These are phyloP conservation scores for Corynascus novoguineensis DNA, from an alignment of 495 filamentous ascomycete species.

Conservation along the genomic window DNA sequence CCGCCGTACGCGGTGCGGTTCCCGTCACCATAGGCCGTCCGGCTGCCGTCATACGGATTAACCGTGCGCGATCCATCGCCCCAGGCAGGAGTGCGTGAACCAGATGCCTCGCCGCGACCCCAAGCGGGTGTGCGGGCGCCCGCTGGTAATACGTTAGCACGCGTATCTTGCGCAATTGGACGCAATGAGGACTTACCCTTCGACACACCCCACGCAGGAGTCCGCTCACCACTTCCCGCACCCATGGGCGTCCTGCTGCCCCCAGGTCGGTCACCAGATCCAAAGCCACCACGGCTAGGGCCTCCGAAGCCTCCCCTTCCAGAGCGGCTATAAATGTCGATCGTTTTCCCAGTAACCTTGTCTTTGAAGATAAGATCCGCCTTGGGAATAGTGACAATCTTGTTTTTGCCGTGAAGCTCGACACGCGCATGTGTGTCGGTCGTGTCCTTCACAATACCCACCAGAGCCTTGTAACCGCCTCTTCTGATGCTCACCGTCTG, in stretches of 20 bases:
- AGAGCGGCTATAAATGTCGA: slow-evolving; percentile 60
- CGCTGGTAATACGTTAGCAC: slow-evolving; percentile 37
- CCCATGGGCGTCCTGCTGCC: slow-evolving; percentile 68
- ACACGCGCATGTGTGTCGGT: slow-evolving; percentile 79
- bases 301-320: slow-evolving; percentile 37
- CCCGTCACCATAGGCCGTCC: slow-evolving; percentile 68
- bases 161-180: background rate
- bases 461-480: slow-evolving; percentile 83
- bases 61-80: slow-evolving; percentile 69
- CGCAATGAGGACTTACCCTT: slow-evolving; percentile 48
- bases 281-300: slow-evolving; percentile 29
- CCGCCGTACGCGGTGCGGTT: slow-evolving; percentile 64
- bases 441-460: slow-evolving; percentile 93
- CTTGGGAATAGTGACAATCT: slow-evolving; percentile 75
- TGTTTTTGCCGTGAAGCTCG: slow-evolving; percentile 87
- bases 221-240: slow-evolving; percentile 54
- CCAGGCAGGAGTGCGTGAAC: slow-evolving; percentile 72
- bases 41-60: slow-evolving; percentile 73
- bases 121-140: slow-evolving; percentile 60
- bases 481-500: slow-evolving; percentile 82
- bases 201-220: slow-evolving; percentile 60
- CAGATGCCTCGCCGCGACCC: slow-evolving; percentile 50
- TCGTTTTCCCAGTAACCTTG: slow-evolving; percentile 65
- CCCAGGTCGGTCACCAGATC: slow-evolving; percentile 34
- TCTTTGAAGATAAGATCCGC: slow-evolving; percentile 76